A percentile compares a stretch with the other conserved stretches of the same genome.
These are phyloP conservation scores for Globisporangium megalacanthum DNA, from an alignment of 352 stramenopile species.

Conservation along the genomic window DNA sequence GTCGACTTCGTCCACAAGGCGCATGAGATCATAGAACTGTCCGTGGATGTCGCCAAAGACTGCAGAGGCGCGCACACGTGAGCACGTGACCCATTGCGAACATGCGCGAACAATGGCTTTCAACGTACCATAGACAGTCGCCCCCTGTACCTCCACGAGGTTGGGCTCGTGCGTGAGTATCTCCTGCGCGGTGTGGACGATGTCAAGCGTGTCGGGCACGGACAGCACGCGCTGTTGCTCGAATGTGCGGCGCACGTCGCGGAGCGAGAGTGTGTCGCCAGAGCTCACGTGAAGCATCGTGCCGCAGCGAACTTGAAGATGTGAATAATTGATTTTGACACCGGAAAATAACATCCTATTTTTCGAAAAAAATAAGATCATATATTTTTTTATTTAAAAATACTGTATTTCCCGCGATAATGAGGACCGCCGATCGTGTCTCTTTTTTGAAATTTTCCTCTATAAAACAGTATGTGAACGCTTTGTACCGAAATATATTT, in stretches of 20 bases:
- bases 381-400: too few relatives aligned
- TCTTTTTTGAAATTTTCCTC: too few relatives aligned
- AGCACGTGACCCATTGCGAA: background rate
- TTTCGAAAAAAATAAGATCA: too few relatives aligned
- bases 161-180: slow-evolving; percentile 57
- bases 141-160: slow-evolving; percentile 36
- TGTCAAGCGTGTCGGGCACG: slow-evolving; percentile 42
- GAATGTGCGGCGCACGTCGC: slow-evolving; percentile 41
- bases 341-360: too few relatives aligned
- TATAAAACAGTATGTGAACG: too few relatives aligned
- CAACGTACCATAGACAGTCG: slow-evolving; percentile 25
- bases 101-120: background rate
- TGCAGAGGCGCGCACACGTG: slow-evolving; percentile 13
- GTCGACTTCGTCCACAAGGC: slow-evolving; percentile 45
- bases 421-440: too few relatives aligned
- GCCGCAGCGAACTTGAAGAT: too few relatives aligned
- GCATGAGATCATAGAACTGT: slow-evolving; percentile 75
- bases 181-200: slow-evolving; percentile 69
- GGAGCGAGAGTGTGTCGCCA: slow-evolving; percentile 30
- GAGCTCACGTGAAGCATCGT: too few relatives aligned
- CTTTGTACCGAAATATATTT: too few relatives aligned
- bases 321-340: too few relatives aligned
- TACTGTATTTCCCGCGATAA: too few relatives aligned
- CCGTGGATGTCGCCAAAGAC: slow-evolving; percentile 81
- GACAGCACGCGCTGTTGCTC: slow-evolving; percentile 50